These are phyloP conservation scores for Auricularia auricula-judae DNA, from an alignment of 768 basidiomycete genomes.

Conservation along the genomic window DNA sequence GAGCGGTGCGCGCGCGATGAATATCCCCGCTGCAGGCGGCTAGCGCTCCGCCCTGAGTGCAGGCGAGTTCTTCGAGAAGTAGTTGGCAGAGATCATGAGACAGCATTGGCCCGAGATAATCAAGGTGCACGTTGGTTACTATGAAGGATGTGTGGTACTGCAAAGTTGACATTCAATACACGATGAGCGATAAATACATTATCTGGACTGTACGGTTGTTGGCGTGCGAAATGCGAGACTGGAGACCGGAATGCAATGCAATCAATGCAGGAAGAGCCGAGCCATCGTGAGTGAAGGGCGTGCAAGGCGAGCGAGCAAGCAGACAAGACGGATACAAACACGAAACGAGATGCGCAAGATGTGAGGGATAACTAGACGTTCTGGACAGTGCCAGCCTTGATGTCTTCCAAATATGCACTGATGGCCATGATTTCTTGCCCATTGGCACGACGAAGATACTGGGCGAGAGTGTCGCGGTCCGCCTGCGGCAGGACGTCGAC, in stretches of 20 bases:
- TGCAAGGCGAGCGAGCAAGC: not conserved
- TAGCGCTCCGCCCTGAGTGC: too few species aligned
- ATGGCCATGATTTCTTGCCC: slow-evolving; percentile 81
- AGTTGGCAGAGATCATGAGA: too few species aligned
- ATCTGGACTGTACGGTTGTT: slow-evolving; percentile 3
- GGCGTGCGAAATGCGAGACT: slow-evolving; percentile 3
- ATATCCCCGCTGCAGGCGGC: too few species aligned
- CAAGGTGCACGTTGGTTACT: too few species aligned
- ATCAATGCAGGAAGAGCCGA: not conserved
- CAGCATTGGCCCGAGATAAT: too few species aligned
- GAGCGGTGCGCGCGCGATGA: too few species aligned
- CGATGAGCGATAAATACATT: slow-evolving; percentile 4
- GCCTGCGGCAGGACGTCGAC: slow-evolving; percentile 62
- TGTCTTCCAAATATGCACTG: slow-evolving; percentile 76
- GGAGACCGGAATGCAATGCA: slow-evolving; percentile 4
- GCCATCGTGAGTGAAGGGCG: not conserved
- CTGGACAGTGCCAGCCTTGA: slow-evolving; percentile 45
- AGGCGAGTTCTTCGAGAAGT: too few species aligned
- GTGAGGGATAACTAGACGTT: too few species aligned
- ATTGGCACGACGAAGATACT: slow-evolving; percentile 53
- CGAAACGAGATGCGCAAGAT: too few species aligned
- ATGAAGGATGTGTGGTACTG: slow-evolving; percentile 4
- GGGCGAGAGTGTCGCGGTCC: slow-evolving; percentile 51
- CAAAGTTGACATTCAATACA: not conserved
- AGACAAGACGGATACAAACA: not conserved